Conservation (phyloP, 225 moss, liverwort and hornwort species). For the Antitrichia curtipendula region DNA sequence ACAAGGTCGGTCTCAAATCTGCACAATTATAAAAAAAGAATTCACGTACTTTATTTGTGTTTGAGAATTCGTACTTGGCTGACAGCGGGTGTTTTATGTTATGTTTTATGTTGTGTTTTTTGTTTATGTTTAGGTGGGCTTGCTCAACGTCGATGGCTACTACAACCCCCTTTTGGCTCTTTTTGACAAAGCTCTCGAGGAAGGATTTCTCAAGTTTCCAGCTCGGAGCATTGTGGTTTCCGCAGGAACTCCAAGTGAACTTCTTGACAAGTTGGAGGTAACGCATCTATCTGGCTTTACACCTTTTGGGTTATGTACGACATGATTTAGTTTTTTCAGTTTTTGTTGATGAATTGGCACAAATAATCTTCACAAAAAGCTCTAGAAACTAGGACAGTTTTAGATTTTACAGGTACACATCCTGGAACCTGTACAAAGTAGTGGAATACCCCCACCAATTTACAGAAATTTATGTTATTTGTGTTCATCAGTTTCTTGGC, state of each 20-base stretch:
- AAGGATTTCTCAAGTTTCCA: conserved; percentile 57
- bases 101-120: too few species aligned
- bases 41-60: background rate
- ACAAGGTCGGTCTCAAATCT: background rate
- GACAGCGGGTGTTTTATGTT: background rate
- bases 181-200: conserved; percentile 80
- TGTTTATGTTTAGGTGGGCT: conserved; percentile 41
- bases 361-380: too few species aligned
- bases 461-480: background rate
- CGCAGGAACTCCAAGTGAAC: conserved; percentile 65
- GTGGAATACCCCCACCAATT: background rate
- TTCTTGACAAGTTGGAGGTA: conserved; percentile 89
- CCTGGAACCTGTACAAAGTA: background rate
- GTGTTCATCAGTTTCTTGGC: background rate
- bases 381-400: background rate
- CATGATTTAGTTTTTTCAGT: background rate
- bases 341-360: background rate
- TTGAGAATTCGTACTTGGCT: background rate
- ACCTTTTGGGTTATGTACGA: background rate
- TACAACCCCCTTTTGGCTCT: conserved; percentile 70
- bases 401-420: background rate
- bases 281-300: background rate
- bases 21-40: background rate
- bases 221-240: conserved; percentile 67
- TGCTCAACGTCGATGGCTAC: conserved; percentile 78